phyloP scores from a whole-genome alignment of 1,284 basidiomycete genomes.

The Marasmius oreades region DNA sequence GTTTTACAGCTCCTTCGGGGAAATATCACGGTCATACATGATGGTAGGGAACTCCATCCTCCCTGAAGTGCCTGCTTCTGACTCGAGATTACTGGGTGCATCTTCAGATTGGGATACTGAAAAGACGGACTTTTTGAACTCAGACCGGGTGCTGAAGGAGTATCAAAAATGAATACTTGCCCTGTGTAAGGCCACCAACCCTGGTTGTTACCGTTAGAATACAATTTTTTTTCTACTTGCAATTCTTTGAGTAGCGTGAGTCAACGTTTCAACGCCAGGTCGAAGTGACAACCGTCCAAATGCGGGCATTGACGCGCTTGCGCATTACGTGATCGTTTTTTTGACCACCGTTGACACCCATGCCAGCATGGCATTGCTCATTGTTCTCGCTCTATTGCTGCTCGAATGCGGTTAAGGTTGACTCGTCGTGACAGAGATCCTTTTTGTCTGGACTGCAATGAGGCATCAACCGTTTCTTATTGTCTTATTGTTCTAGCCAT shows the following conservation, averaged over 20 bases:
- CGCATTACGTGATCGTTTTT: not conserved
- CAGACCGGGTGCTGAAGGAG: slow-evolving; percentile 1
- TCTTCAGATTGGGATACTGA: slow-evolving; percentile 14
- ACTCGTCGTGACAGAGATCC: not conserved
- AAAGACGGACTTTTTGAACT: slow-evolving; percentile 12
- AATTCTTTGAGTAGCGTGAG: too few species aligned
- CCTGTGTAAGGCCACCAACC: too few species aligned
- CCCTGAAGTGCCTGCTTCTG: not conserved
- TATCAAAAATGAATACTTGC: slow-evolving; percentile 6
- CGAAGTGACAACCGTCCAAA: too few species aligned
- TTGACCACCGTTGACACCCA: not conserved
- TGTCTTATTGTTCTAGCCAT: slow-evolving; percentile 4
- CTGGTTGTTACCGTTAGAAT: too few species aligned
- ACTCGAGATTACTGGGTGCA: too few species aligned
- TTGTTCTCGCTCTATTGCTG: not conserved
- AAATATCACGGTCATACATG: not conserved
- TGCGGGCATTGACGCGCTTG: not conserved
- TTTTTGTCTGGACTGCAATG: not conserved
- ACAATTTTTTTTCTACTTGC: too few species aligned
- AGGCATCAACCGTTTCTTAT: not conserved
- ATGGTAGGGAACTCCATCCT: not conserved
- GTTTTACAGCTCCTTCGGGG: slow-evolving; percentile 1
- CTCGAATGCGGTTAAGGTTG: not conserved
- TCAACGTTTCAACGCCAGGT: too few species aligned
- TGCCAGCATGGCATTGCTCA: not conserved